phyloP scores from a whole-genome alignment of 192 early-diverging fungal genomes.

The Mortierella claussenii region DNA sequence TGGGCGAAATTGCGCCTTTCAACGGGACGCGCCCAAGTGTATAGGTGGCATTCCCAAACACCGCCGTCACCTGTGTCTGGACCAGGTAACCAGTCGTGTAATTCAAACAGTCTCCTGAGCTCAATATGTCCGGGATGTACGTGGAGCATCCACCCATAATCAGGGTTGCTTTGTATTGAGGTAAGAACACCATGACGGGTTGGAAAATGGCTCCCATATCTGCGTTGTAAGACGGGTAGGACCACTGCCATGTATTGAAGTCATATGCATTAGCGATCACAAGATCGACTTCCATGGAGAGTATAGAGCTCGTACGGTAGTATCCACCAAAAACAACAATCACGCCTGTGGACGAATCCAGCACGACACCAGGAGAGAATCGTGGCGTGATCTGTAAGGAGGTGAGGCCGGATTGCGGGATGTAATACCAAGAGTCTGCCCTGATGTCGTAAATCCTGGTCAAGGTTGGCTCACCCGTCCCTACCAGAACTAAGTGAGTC shows the following conservation, averaged over 20 bases:
- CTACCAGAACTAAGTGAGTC: slow-evolving; percentile 3
- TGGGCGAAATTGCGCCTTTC: background rate
- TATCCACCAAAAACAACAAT: slow-evolving; percentile 6
- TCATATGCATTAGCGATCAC: background rate
- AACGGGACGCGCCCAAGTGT: background rate
- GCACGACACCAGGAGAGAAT: background rate
- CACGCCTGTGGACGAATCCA: background rate
- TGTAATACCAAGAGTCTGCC: slow-evolving; percentile 9
- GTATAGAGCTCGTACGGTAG: background rate
- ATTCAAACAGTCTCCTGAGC: background rate
- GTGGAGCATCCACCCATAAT: slow-evolving; percentile 9
- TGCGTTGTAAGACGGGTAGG: background rate
- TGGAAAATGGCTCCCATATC: background rate
- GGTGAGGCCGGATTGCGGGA: background rate
- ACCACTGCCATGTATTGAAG: slow-evolving; percentile 1
- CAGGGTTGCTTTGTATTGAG: background rate
- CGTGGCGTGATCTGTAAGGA: background rate
- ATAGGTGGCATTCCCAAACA: background rate
- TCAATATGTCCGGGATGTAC: background rate
- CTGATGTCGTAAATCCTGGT: slow-evolving; percentile 16
- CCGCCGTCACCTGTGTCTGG: background rate
- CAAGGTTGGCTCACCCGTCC: slow-evolving; percentile 1
- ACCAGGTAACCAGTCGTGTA: background rate
- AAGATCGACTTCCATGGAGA: background rate
- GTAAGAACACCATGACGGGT: background rate